These are phyloP conservation scores for Chalciporus piperatus DNA, from an alignment of 768 basidiomycete species.

Conservation along the genomic window DNA sequence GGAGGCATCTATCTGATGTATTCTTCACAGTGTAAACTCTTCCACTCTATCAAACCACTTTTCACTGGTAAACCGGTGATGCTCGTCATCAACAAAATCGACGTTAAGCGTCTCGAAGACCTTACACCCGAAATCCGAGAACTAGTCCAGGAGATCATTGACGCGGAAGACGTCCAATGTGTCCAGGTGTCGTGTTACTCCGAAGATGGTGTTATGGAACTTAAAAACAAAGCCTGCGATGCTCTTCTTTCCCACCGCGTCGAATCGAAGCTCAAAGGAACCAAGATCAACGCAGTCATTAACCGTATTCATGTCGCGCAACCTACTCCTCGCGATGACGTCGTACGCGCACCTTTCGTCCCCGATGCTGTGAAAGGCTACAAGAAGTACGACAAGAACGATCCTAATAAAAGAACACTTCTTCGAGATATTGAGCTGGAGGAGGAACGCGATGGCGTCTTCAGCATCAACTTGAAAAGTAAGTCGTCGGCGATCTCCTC, in stretches of 20 bases:
- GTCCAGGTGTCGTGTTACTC: constrained; percentile 92
- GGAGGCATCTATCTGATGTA: not conserved
- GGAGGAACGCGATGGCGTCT: constrained; percentile 88
- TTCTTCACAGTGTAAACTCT: constrained; percentile 80
- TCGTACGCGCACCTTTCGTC: constrained; percentile 83
- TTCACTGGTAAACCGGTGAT: constrained; percentile 91
- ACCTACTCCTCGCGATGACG: constrained; percentile 87
- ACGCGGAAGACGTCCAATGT: constrained; percentile 63
- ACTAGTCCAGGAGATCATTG: constrained; percentile 86
- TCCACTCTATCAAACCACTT: constrained; percentile 98
- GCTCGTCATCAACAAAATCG: constrained; percentile 97
- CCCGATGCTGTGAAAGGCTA: constrained; percentile 77
- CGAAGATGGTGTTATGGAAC: constrained; percentile 96
- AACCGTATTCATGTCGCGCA: constrained; percentile 96
- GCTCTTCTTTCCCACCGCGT: constrained; percentile 93
- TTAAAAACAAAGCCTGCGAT: constrained; percentile 95
- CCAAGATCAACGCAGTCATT: constrained; percentile 85
- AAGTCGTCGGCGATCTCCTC: constrained; percentile 14
- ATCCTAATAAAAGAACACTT: constrained; percentile 71
- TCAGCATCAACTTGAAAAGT: constrained; percentile 90
- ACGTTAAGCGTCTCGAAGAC: constrained; percentile 86
- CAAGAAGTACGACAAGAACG: constrained; percentile 83
- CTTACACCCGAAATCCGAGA: constrained; percentile 70
- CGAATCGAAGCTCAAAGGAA: constrained; percentile 90
- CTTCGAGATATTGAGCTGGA: constrained; percentile 82